These are phyloP conservation scores for Smittium culicis DNA, from an alignment of 371 early-diverging fungal species.

Conservation along the genomic window DNA sequence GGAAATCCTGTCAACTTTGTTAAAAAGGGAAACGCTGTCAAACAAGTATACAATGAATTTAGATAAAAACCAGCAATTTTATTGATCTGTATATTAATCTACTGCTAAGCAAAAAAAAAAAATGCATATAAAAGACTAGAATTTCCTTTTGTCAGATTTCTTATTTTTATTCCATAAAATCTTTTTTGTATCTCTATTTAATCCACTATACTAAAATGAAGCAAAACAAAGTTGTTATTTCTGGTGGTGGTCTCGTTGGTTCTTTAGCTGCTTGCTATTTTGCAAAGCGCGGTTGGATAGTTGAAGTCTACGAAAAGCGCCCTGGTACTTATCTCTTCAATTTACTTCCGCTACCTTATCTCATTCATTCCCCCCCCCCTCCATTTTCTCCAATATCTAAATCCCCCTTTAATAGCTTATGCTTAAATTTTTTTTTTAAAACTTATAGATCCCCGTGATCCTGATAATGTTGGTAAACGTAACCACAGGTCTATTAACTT, in stretches of 20 bases:
- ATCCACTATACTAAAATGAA: neutral
- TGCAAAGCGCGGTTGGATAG: constrained; percentile 82
- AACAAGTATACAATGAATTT: no score
- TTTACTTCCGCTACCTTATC: neutral
- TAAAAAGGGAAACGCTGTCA: no score
- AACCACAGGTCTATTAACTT: constrained; percentile 72
- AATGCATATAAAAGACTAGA: no score
- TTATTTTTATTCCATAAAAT: neutral
- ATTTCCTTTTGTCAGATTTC: no score
- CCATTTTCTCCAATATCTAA: neutral
- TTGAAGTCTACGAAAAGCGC: constrained; percentile 71
- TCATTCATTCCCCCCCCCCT: neutral
- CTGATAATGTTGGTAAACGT: constrained; percentile 27
- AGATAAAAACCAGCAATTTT: no score
- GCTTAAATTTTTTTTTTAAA: neutral
- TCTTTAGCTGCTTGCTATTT: constrained; percentile 77
- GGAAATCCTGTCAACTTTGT: no score
- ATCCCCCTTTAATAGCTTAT: neutral
- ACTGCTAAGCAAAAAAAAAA: no score
- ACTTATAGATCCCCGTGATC: constrained; percentile 57
- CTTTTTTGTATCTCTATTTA: neutral
- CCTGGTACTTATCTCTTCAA: constrained; percentile 43
- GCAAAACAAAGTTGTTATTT: constrained; percentile 34
- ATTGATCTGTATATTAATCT: no score
- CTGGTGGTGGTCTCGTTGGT: constrained; percentile 92